Conservation (phyloP, 805 yeast species). For the Yarrowia sp. region DNA sequence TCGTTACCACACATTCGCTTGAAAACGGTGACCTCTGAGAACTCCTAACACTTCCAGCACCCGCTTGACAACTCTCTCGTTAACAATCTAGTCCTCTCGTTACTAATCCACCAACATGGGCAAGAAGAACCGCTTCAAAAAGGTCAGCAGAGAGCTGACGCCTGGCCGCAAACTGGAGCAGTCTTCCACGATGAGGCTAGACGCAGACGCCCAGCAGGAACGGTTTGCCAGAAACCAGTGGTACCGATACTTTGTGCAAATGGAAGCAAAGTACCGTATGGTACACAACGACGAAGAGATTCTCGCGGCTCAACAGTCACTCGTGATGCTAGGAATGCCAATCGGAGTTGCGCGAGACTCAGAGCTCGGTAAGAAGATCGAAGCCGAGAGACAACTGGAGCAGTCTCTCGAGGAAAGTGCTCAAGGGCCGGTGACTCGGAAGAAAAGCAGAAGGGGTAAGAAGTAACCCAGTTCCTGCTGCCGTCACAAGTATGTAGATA, state of each 20-base stretch:
- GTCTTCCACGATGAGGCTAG: background rate
- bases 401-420: no score
- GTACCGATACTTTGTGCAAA: background rate
- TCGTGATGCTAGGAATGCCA: background rate
- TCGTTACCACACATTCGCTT: no score
- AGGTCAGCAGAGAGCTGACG: background rate
- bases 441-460: background rate
- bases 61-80: no score
- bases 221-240: conserved; percentile 7
- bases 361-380: background rate
- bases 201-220: background rate
- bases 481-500: background rate
- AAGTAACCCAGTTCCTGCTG: no score
- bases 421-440: no score
- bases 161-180: background rate
- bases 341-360: background rate
- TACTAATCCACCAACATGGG: background rate
- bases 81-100: no score
- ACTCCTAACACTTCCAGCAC: no score
- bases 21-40: no score
- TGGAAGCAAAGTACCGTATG: background rate
- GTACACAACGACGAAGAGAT: background rate
- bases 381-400: background rate
- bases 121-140: conserved; percentile 9
- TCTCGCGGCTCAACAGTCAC: background rate